Evolutionary conservation across 176 grass and related monocot species (phyloP), one percentile per base, ranked within the genome.

Genomic region (Hsuehochloa calcarea): DNA sequence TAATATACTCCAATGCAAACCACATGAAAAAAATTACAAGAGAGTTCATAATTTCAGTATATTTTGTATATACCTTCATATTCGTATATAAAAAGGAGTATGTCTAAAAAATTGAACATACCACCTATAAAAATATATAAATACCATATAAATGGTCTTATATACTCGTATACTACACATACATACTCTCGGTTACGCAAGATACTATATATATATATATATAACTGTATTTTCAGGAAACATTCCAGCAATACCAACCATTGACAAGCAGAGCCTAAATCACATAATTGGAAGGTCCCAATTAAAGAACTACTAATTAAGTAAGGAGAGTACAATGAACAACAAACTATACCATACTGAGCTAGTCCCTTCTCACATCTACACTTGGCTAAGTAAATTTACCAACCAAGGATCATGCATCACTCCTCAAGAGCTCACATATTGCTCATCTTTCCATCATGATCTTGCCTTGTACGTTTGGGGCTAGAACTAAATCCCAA

Each of bases 401-500:
- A 23, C 14, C 44, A 68, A 56, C 65, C 13, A 55, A 68, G 54
- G 54, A 78, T 14, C 37, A 68, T 1, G 29, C 46, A 52, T 80
- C 63, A 68, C 46, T 23, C 55, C n/a, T 54, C 19, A 15, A 35
- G 19, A 50, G 6, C 74, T 59, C 75, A 64, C n/a, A 68, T 22
- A n/a, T 67, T 56, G 60, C 78, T 68, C 72, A 59, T 43, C 49
- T 60, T 40, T 35, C 37, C 78, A 68, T 58, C 47, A 75, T 46
- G n/a, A 41, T 82, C 26, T 61, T 26, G 26, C 69, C 31, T 79
- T 78, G 39, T 39, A 17, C 62, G 35, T 46, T 27, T n/a, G 37
- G 47, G 78, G 61, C 70, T 68, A 35, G 29, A 68, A 77, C 62
- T 77, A 85, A 34, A 44, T 68, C 70, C 71, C 39, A 68, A 69